Conservation (phyloP, 805 yeast genomes). For the Candida koratica region DNA sequence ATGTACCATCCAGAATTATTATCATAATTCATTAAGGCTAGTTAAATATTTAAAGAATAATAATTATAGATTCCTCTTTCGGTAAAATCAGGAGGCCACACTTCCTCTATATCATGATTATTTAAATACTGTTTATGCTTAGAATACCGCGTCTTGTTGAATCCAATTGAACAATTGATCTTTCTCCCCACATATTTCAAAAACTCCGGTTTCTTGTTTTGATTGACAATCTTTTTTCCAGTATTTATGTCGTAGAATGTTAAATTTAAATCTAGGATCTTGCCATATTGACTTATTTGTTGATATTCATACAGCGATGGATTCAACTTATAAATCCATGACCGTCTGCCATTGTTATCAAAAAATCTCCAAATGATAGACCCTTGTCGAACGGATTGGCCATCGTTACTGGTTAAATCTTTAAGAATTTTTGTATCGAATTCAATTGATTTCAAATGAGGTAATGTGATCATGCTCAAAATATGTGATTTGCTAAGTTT, state of each 20-base stretch:
- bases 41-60: constrained; percentile 46
- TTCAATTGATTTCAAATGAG: constrained; percentile 57
- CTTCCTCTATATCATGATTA: constrained; percentile 26
- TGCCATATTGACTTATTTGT: constrained; percentile 18
- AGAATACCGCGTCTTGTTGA: constrained; percentile 36
- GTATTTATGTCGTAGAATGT: constrained; percentile 60
- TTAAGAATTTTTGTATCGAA: constrained; percentile 55
- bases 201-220: constrained; percentile 44
- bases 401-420: constrained; percentile 42
- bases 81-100: constrained; percentile 52
- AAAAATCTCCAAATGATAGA: constrained; percentile 46
- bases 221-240: constrained; percentile 54
- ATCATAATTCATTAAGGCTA: constrained; percentile 5
- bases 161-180: constrained; percentile 53
- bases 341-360: constrained; percentile 69
- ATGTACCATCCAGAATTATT: too few relatives aligned
- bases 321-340: constrained; percentile 64
- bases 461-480: constrained; percentile 24
- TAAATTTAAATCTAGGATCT: constrained; percentile 31
- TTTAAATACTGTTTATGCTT: constrained; percentile 29
- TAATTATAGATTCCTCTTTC: constrained; percentile 56
- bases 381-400: constrained; percentile 27
- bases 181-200: constrained; percentile 52
- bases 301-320: constrained; percentile 30
- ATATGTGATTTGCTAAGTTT: constrained; percentile 56